Conservation (phyloP, 306 rosid genomes). For the Luffa acutangula region DNA sequence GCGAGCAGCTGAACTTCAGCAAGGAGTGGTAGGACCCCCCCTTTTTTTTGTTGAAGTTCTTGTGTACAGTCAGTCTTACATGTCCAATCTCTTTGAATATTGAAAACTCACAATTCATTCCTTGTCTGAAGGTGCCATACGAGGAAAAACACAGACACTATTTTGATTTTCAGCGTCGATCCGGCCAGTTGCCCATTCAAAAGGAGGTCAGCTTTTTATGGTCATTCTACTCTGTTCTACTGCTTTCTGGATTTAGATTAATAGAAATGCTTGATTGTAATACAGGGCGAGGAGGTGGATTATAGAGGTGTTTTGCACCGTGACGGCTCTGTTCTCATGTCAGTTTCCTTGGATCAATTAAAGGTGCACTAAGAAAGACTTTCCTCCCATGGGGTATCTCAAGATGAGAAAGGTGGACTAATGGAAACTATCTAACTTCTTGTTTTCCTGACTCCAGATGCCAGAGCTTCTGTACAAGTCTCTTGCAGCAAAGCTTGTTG, state of each 20-base stretch:
- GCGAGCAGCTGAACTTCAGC: constrained; percentile 69
- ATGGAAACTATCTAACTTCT: neutral
- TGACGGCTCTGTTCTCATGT: constrained; percentile 95
- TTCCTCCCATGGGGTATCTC: neutral
- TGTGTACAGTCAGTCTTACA: neutral
- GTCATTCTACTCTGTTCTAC: neutral
- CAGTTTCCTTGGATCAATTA: constrained; percentile 75
- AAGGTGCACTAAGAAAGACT: constrained; percentile 40
- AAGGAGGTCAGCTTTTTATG: constrained; percentile 50
- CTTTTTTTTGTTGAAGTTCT: neutral
- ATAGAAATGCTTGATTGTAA: constrained; percentile 10
- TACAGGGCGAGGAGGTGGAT: constrained; percentile 94
- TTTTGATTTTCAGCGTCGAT: constrained; percentile 88
- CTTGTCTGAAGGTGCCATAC: constrained; percentile 61
- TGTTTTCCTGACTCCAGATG: constrained; percentile 27
- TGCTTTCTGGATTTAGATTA: neutral
- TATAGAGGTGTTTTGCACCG: constrained; percentile 90
- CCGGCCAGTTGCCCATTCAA: constrained; percentile 89
- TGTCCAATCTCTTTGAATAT: neutral
- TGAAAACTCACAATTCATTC: constrained; percentile 11
- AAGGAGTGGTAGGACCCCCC: constrained; percentile 80
- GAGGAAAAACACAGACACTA: constrained; percentile 91
- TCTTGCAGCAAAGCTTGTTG: constrained; percentile 72
- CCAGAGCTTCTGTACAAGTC: constrained; percentile 91
- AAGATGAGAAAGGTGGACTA: neutral